These are phyloP conservation scores for Crithidia sp. DNA, from an alignment of 208 protist genomes.

Conservation along the genomic window DNA sequence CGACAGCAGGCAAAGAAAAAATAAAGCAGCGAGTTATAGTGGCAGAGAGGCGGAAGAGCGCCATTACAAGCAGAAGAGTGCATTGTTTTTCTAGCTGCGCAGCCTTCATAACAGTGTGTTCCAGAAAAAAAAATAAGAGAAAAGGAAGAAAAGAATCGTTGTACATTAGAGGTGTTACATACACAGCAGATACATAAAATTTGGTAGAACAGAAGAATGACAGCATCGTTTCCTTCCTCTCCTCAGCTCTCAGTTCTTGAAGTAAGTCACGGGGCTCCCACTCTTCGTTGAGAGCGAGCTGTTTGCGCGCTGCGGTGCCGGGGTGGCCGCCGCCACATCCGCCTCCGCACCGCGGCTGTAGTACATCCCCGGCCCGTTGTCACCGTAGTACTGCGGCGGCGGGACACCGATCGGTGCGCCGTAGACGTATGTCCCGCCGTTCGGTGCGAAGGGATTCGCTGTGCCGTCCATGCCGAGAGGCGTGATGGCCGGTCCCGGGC, in stretches of 20 bases:
- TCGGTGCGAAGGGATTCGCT: not conserved
- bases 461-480: not conserved
- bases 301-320: not conserved
- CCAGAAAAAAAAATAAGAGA: no score
- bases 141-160: no score
- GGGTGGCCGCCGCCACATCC: not conserved
- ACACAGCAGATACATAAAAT: no score
- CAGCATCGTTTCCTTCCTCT: not conserved
- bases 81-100: no score
- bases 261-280: not conserved
- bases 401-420: not conserved
- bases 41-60: no score
- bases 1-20: no score
- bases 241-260: not conserved
- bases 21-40: no score
- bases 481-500: not conserved
- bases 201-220: not conserved
- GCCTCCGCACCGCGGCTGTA: not conserved
- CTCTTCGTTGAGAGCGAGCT: not conserved
- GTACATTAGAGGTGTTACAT: no score
- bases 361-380: not conserved
- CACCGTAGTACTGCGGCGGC: not conserved
- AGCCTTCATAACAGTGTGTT: no score
- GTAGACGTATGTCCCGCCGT: not conserved
- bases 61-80: no score